Percentiles rank a stretch among this genome's conserved stretches.
These are phyloP conservation scores for Ochromonas danica DNA, from an alignment of 108 stramenopile genomes.

Conservation along the genomic window DNA sequence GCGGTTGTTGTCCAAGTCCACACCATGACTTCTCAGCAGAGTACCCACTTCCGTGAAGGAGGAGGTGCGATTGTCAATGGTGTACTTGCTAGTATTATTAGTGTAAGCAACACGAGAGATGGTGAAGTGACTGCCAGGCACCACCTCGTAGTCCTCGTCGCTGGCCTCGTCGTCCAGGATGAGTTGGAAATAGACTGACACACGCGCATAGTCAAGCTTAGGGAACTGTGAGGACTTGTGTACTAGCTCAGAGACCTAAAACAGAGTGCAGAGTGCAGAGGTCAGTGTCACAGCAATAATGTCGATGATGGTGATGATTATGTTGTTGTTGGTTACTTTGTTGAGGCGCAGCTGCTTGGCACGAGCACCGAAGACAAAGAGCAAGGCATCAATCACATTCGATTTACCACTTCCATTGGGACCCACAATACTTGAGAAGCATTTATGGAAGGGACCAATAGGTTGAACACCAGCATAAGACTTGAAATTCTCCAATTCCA, in stretches of 20 bases:
- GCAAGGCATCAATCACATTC: conserved; percentile 99
- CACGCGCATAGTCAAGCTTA: conserved; percentile 72
- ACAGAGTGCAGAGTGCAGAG: not conserved
- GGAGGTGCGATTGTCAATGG: conserved; percentile 76
- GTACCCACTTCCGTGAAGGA: conserved; percentile 79
- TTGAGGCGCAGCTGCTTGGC: conserved; percentile 95
- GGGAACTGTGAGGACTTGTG: conserved; percentile 72
- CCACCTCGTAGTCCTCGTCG: conserved; percentile 73
- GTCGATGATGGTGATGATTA: no score
- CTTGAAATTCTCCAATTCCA: conserved; percentile 94
- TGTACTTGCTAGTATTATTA: conserved; percentile 83
- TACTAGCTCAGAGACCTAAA: conserved; percentile 88
- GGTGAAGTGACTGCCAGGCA: conserved; percentile 71
- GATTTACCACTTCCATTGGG: conserved; percentile 76
- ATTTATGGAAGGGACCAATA: conserved; percentile 69
- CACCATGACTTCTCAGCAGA: conserved; percentile 77
- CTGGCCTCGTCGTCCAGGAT: conserved; percentile 74
- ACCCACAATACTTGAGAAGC: conserved; percentile 82
- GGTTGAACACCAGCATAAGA: conserved; percentile 78
- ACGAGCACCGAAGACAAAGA: conserved; percentile 97
- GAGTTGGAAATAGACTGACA: conserved; percentile 87
- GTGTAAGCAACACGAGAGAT: conserved; percentile 76
- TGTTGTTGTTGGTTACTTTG: no score
- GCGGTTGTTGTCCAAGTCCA: conserved; percentile 97
- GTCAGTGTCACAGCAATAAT: no score